These are phyloP conservation scores for Hypoxylon sp. DNA, from an alignment of 2,329 filamentous ascomycete species.

Conservation along the genomic window DNA sequence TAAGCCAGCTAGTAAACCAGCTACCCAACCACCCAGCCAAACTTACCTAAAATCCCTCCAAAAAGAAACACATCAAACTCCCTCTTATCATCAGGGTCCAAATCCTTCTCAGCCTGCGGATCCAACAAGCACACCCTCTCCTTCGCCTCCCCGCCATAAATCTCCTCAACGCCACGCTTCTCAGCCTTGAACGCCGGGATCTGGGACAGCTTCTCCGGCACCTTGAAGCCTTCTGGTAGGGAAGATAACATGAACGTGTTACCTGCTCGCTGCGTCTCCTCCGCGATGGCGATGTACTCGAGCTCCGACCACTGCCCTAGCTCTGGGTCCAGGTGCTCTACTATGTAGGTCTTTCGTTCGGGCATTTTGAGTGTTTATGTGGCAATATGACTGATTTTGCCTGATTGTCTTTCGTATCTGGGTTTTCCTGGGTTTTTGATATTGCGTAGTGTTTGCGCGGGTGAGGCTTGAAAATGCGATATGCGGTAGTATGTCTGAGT, in stretches of 20 bases:
- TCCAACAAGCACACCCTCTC: conserved; percentile 89
- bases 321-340: conserved; percentile 96
- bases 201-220: conserved; percentile 70
- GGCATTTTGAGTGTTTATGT: conserved; percentile 42
- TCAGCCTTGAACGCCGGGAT: conserved; percentile 79
- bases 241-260: conserved; percentile 86
- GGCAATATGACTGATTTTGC: not conserved
- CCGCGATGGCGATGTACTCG: conserved; percentile 90
- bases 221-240: conserved; percentile 76
- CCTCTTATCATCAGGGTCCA: conserved; percentile 86
- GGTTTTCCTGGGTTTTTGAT: not conserved
- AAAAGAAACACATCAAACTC: conserved; percentile 93
- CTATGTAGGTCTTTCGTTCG: conserved; percentile 82
- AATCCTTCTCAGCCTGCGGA: conserved; percentile 83
- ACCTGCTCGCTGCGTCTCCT: conserved; percentile 78
- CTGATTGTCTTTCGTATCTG: not conserved
- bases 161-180: conserved; percentile 82
- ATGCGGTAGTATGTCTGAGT: not conserved
- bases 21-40: not conserved
- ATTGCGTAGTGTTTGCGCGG: not conserved
- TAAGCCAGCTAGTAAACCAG: not conserved
- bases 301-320: conserved; percentile 94
- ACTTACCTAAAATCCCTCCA: conserved; percentile 90
- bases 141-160: conserved; percentile 68
- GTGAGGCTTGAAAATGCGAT: not conserved